Percentiles rank a stretch among this genome's conserved stretches.
Evolutionary conservation across 2,329 filamentous ascomycete species (phyloP).

Genomic region (Aspergillus persii): DNA sequence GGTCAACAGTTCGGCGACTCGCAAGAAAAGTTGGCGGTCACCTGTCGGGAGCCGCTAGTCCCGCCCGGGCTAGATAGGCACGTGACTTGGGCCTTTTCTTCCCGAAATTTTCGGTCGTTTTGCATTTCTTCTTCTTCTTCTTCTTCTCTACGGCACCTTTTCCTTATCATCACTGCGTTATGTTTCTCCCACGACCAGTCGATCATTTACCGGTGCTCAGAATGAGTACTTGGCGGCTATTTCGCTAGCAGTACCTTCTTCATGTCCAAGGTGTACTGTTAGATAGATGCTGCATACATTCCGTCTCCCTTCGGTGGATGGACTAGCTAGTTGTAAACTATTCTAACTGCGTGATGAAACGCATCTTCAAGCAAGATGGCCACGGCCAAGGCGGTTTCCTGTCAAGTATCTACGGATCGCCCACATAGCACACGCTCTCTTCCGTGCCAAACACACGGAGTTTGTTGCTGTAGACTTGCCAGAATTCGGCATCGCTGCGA

Average conservation of each 20-base stretch:
- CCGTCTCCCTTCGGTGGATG: not conserved
- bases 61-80: constrained; percentile 22
- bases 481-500: constrained; percentile 52
- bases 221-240: constrained; percentile 71
- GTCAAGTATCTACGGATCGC: not conserved
- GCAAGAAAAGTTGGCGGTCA: constrained; percentile 42
- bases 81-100: constrained; percentile 26
- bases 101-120: constrained; percentile 16
- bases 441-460: constrained; percentile 60
- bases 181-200: constrained; percentile 67
- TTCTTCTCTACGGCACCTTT: constrained; percentile 64
- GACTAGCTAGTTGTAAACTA: not conserved
- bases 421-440: constrained; percentile 46
- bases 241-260: constrained; percentile 97
- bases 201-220: constrained; percentile 93
- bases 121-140: constrained; percentile 29
- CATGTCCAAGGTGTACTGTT: constrained; percentile 75
- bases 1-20: constrained; percentile 14
- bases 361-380: not conserved
- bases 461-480: constrained; percentile 58
- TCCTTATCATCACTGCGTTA: constrained; percentile 92
- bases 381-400: not conserved
- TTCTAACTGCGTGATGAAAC: too few species aligned
- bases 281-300: constrained; percentile 94
- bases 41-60: constrained; percentile 29